A percentile compares a stretch with the other conserved stretches of the same genome.
Conservation (phyloP, 305 asterid species). For the Solanum aculeatissimum region DNA sequence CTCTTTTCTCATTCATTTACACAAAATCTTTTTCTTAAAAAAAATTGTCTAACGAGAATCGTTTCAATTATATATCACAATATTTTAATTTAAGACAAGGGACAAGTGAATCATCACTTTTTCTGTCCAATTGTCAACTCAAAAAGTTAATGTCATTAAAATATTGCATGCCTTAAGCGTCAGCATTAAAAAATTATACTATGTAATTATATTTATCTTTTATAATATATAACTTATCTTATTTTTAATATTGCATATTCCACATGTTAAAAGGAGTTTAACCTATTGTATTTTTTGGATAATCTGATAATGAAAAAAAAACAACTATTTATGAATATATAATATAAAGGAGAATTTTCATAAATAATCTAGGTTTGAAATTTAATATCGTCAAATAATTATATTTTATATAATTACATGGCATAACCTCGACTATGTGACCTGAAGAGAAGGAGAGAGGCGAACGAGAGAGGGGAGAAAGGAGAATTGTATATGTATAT, state of each 20-base stretch:
- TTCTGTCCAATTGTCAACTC: neutral
- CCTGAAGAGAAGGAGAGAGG: too few relatives aligned
- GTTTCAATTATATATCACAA: neutral
- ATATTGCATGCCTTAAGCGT: too few relatives aligned
- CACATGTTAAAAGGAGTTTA: neutral
- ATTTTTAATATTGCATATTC: neutral
- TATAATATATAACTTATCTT: neutral
- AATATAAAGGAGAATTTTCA: too few relatives aligned
- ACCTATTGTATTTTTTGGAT: too few relatives aligned
- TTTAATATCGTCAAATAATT: too few relatives aligned
- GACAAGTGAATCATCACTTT: neutral
- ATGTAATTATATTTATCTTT: neutral
- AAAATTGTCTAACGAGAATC: neutral
- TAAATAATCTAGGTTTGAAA: too few relatives aligned
- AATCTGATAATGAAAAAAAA: neutral
- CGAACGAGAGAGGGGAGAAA: too few relatives aligned
- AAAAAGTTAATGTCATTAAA: neutral
- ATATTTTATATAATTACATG: too few relatives aligned
- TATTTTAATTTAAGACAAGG: accelerated
- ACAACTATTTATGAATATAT: neutral
- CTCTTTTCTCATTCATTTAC: neutral
- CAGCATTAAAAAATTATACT: neutral
- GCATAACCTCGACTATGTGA: too few relatives aligned
- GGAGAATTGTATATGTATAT: too few relatives aligned
- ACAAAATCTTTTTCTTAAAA: neutral